phyloP scores from a whole-genome alignment of 371 early-diverging fungal genomes.

The Apophysomyces variabilis region DNA sequence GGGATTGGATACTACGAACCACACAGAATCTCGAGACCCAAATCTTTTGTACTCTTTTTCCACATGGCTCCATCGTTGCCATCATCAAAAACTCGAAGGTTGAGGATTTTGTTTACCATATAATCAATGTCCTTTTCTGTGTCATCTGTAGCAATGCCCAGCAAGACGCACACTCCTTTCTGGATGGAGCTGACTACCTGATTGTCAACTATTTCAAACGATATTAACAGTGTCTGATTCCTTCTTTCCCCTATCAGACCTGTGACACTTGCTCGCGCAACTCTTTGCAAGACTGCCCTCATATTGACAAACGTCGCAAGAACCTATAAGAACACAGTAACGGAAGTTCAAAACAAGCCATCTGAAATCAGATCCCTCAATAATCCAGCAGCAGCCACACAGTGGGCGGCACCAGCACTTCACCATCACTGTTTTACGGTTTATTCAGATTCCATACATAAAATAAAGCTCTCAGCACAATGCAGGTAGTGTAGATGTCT shows the following conservation, averaged over 20 bases:
- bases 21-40: conserved; percentile 73
- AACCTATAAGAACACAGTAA: background rate
- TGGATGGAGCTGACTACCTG: conserved; percentile 72
- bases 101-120: conserved; percentile 75
- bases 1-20: conserved; percentile 42
- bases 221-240: background rate
- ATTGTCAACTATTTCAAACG: conserved; percentile 56
- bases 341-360: background rate
- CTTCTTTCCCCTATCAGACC: background rate
- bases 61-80: conserved; percentile 62
- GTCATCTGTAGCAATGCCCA: conserved; percentile 78
- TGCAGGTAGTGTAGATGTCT: too few species aligned
- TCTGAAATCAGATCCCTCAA: too few species aligned
- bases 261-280: conserved; percentile 26
- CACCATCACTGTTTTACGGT: too few species aligned
- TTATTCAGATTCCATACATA: too few species aligned
- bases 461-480: too few species aligned
- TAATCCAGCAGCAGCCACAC: too few species aligned
- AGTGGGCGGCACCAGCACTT: too few species aligned
- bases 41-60: conserved; percentile 76
- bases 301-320: conserved; percentile 1
- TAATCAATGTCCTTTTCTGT: conserved; percentile 75
- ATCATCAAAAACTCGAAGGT: conserved; percentile 77
- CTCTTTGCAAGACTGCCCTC: conserved; percentile 26
- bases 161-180: conserved; percentile 75